These are phyloP conservation scores for Tolypocladium inflatum DNA, from an alignment of 2,329 filamentous ascomycete species.

Conservation along the genomic window DNA sequence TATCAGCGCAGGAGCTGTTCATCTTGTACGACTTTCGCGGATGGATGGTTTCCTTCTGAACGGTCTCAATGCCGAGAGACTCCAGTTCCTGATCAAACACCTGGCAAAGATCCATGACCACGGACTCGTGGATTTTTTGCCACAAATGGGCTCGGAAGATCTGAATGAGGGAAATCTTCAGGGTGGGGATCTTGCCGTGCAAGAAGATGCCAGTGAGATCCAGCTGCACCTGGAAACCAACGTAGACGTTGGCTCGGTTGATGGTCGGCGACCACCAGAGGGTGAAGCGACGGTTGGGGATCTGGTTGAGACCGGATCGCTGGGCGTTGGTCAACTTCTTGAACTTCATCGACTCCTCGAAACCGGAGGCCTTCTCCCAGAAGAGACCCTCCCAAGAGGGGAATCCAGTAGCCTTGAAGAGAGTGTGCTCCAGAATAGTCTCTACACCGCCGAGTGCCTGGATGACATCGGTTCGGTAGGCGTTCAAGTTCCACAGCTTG, in stretches of 20 bases:
- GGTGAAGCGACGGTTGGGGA: constrained; percentile 96
- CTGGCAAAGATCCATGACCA: constrained; percentile 98
- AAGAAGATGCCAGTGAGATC: constrained; percentile 98
- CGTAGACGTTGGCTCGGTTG: constrained; percentile 93
- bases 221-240: constrained; percentile 98
- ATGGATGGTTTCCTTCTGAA: constrained; percentile 98
- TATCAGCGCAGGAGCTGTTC: constrained; percentile 98
- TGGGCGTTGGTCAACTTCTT: constrained; percentile 98
- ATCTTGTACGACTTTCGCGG: constrained; percentile 99
- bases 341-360: constrained; percentile 76
- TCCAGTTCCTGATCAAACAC: constrained; percentile 97
- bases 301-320: constrained; percentile 92
- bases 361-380: constrained; percentile 63
- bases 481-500: constrained; percentile 94
- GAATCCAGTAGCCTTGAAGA: constrained; percentile 96
- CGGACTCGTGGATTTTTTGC: constrained; percentile 99
- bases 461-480: constrained; percentile 93
- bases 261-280: constrained; percentile 96
- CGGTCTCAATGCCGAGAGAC: constrained; percentile 89
- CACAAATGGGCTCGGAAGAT: constrained; percentile 99
- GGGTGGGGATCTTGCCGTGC: constrained; percentile 94
- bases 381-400: constrained; percentile 95
- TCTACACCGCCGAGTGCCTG: constrained; percentile 94
- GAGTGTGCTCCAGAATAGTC: constrained; percentile 90
- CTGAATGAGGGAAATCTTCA: constrained; percentile 97